These are phyloP conservation scores for Suhomyces wounanorum DNA, from an alignment of 1,139 yeast genomes.

Conservation along the genomic window DNA sequence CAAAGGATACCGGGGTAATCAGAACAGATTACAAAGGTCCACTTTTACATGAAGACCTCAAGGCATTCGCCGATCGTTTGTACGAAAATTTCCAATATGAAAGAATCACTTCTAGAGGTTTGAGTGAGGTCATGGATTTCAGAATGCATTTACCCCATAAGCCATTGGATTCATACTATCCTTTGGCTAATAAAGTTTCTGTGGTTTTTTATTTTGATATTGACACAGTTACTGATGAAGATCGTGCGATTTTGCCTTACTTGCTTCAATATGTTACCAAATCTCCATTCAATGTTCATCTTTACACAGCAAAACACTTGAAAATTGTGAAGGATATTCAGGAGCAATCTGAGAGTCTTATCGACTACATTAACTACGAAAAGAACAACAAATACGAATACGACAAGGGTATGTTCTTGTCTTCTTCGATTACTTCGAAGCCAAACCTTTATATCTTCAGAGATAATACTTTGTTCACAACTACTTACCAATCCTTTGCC, in stretches of 20 bases:
- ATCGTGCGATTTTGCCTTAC: conserved; percentile 59
- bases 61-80: conserved; percentile 34
- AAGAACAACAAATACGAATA: conserved; percentile 30
- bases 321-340: conserved; percentile 42
- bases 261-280: conserved; percentile 59
- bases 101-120: conserved; percentile 37
- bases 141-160: conserved; percentile 34
- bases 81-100: conserved; percentile 42
- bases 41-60: conserved; percentile 30
- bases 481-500: conserved; percentile 59
- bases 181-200: conserved; percentile 45
- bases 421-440: conserved; percentile 55
- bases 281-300: conserved; percentile 54
- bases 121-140: conserved; percentile 45
- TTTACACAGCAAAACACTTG: conserved; percentile 53
- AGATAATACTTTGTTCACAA: conserved; percentile 54
- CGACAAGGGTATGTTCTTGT: conserved; percentile 47
- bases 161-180: conserved; percentile 39
- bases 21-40: conserved; percentile 39
- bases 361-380: conserved; percentile 46
- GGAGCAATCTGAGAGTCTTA: conserved; percentile 44
- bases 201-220: conserved; percentile 59
- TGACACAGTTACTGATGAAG: conserved; percentile 56
- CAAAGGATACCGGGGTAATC: conserved; percentile 36
- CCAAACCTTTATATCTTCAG: conserved; percentile 65